Evolutionary conservation across 1,284 basidiomycete genomes (phyloP), one percentile per base, ranked within the genome.

Genomic region (Takashimella tepidaria): DNA sequence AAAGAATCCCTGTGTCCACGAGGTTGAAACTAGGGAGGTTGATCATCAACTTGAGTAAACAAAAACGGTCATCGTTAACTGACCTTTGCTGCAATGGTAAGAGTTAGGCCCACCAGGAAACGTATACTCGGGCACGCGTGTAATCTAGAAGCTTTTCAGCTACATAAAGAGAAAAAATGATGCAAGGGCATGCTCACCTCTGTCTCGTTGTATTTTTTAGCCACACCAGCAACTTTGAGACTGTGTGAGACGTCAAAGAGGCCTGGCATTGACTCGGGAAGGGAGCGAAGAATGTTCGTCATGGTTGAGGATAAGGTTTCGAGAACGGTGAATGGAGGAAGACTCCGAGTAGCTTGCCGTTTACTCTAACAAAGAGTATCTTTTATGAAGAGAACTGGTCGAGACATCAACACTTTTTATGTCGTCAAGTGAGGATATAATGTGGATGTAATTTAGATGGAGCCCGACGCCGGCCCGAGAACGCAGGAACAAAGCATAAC

Each of bases 1-100:
- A 49, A 69, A 70, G 64, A 69, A 70, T 3, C 68, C 70, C 42
- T 70, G 62, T 4, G 70, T 72, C 68, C 67, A 70, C 1, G 64
- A 53, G 11, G 54, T 60, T 13, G 50, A 55, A 41, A 60, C 64
- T 68, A 53, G 12, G 5, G 49, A 49, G 31, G 31, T 37, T 37
- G 16, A 16, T 37, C 10, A 8, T 8, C 31, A 37, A 16, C 31
- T 37, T 8, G 10, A 8, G 31, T 16, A 8, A 8, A 8, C 8
- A 37, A 8, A 8, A 37, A 8, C 31, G 8, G 8, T 20, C 27
- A 25, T 37, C 27, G 44, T 24, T 10, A 24, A 56, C 63, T 40
- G 52, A 69, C 68, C 52, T 41, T 61, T 60, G n/a, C 58, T 62
- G 55, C 62, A 62, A 49, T 66, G 63, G 50, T 69, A 69, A 3